These are phyloP conservation scores for Pseudocercospora vitis DNA, from an alignment of 2,329 filamentous ascomycete species.

Conservation along the genomic window DNA sequence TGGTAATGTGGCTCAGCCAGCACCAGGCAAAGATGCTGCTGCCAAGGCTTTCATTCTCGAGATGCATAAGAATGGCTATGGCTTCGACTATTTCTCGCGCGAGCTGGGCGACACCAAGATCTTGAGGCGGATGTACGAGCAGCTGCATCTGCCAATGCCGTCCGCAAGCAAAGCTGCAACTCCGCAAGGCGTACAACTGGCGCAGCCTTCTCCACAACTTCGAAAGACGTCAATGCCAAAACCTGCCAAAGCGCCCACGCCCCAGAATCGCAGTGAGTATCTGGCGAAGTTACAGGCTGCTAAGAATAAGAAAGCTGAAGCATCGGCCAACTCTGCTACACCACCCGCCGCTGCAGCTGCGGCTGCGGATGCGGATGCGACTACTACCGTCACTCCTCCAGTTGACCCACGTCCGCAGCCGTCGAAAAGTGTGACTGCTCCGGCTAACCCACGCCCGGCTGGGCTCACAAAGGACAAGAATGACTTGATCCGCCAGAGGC, in stretches of 20 bases:
- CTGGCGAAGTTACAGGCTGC: slow-evolving; percentile 75
- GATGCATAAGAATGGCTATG: slow-evolving; percentile 61
- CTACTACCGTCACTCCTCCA: not conserved
- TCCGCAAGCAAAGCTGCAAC: not conserved
- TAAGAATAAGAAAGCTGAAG: slow-evolving; percentile 59
- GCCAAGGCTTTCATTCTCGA: slow-evolving; percentile 33
- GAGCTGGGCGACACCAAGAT: slow-evolving; percentile 68
- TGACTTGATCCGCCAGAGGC: slow-evolving; percentile 72
- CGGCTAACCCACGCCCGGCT: slow-evolving; percentile 2
- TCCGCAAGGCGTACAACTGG: not conserved
- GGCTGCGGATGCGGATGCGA: too few species aligned
- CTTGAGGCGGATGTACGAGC: slow-evolving; percentile 65
- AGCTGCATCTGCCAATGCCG: slow-evolving; percentile 54
- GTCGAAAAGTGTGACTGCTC: not conserved
- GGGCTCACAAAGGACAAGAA: slow-evolving; percentile 48
- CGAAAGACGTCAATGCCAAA: slow-evolving; percentile 25
- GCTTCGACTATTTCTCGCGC: slow-evolving; percentile 69
- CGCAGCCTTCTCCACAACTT: slow-evolving; percentile 7
- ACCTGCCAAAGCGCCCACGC: slow-evolving; percentile 20
- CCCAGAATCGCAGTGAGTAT: slow-evolving; percentile 68
- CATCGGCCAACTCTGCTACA: not conserved
- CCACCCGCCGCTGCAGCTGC: slow-evolving; percentile 1
- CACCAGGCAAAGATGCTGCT: slow-evolving; percentile 18
- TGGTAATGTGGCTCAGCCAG: not conserved
- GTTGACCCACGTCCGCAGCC: not conserved